These are phyloP conservation scores for Saccharomyces jurei DNA, from an alignment of 805 yeast genomes.

Conservation along the genomic window DNA sequence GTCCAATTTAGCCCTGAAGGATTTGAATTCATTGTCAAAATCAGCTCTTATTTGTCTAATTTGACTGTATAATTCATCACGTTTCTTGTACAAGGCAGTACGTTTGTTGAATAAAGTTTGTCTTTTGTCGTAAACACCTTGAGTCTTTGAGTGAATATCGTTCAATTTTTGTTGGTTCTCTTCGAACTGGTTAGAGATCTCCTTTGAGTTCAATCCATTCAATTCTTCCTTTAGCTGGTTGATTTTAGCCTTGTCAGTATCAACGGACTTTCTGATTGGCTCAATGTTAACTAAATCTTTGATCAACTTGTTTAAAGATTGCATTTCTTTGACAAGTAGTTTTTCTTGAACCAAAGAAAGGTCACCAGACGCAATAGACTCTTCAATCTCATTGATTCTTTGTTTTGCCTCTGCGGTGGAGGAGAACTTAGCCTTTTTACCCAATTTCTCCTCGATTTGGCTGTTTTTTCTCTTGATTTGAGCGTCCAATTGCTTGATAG, in stretches of 20 bases:
- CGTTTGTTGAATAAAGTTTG: conserved; percentile 57
- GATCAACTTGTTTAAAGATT: conserved; percentile 69
- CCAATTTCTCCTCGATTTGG: conserved; percentile 53
- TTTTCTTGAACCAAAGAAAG: conserved; percentile 88
- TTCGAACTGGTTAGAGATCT: conserved; percentile 61
- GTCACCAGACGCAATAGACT: conserved; percentile 65
- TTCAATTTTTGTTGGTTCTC: conserved; percentile 61
- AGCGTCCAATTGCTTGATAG: conserved; percentile 63
- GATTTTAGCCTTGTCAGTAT: conserved; percentile 67
- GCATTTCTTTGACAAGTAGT: conserved; percentile 74
- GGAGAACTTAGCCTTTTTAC: conserved; percentile 47
- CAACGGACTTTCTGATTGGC: conserved; percentile 70
- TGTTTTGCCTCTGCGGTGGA: conserved; percentile 60
- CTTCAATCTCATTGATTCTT: conserved; percentile 60
- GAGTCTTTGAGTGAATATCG: conserved; percentile 50
- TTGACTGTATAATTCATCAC: conserved; percentile 58
- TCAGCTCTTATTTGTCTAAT: conserved; percentile 65
- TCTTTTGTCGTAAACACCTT: conserved; percentile 58
- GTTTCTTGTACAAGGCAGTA: conserved; percentile 54
- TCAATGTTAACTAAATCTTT: conserved; percentile 70
- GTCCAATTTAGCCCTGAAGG: conserved; percentile 59
- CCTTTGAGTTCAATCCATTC: conserved; percentile 48
- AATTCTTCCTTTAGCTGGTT: conserved; percentile 64
- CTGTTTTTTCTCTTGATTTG: conserved; percentile 63
- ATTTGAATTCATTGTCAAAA: conserved; percentile 65